Base-by-base conservation (phyloP, 257 asterid genomes). In the Thymus mandschuricus region DNA sequence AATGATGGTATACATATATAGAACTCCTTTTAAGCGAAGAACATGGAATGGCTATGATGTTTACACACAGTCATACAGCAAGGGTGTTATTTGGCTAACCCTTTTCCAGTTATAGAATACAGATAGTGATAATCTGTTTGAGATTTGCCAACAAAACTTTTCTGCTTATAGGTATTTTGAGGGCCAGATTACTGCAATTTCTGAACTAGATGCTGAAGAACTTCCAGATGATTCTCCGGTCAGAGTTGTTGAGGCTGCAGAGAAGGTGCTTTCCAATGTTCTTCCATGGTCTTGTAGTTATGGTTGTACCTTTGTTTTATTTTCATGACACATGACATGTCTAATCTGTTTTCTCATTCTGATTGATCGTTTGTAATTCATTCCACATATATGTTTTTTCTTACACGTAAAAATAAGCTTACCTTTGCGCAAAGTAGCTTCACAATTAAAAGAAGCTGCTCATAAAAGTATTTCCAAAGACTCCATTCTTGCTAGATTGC, bases 211-310 rank as follows among this genome's bases (percentile, higher is more conserved):
- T 56, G 76, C 15, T 28, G 97, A 85, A 61, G 94, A 94, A 77
- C 59, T 27, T 59, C 69, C 52, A 50, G 91, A 86, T 41, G 65
- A 77, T 78, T 83, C 89, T 57, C 81, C 66, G 75, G 85, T 68
- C 70, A 74, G 76, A 73, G 86, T 85, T 70, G 78, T 85, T 55
- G 97, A 86, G 78, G 97, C 99, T 81, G 95, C 95, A 45, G 91
- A 92, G 76, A 82, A 92, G 99, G 98, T 93, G 44, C 31, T 33
- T 69, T 35, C 69, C 67, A 10, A 21, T 34, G 6, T 61, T 5
- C 45, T 33, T 11, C 68, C 35, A 38, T 74, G 56, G n/a, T 68
- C 27, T 8, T 54, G 21, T 50, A 10, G 38, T 62, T 41, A 46
- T 68, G 41, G 41, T 5, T 38, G 28, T 40, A 41, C 63, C 38